Conservation (phyloP, 495 filamentous ascomycete genomes). For the Lepraria neglecta region DNA sequence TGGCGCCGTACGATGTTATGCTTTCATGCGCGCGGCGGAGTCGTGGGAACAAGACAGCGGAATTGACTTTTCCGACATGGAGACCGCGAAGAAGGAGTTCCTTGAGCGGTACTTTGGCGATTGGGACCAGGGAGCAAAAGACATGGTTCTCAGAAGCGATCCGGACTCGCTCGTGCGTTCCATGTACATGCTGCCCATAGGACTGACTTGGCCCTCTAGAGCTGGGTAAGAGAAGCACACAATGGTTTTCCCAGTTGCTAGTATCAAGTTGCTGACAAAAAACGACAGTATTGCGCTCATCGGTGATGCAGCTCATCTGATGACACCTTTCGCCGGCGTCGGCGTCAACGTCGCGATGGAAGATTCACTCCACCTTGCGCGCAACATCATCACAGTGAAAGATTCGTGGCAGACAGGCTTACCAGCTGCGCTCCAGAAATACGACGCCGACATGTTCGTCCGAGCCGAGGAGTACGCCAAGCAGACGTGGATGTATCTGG, state of each 20-base stretch:
- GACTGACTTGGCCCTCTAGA: slow-evolving; percentile 40
- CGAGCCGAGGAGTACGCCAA: slow-evolving; percentile 1
- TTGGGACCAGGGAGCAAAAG: slow-evolving; percentile 25
- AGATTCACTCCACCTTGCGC: slow-evolving; percentile 51
- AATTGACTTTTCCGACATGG: slow-evolving; percentile 18
- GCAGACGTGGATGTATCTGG: not conserved
- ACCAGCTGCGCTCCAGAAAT: slow-evolving; percentile 5
- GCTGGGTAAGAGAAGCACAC: slow-evolving; percentile 23
- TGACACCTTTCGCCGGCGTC: slow-evolving; percentile 53
- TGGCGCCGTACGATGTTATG: slow-evolving; percentile 37
- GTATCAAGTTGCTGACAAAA: too few relatives aligned
- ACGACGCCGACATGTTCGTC: slow-evolving; percentile 11
- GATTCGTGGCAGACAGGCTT: not conserved
- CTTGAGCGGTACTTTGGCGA: slow-evolving; percentile 24
- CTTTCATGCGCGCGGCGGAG: slow-evolving; percentile 27
- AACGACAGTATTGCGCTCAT: slow-evolving; percentile 40
- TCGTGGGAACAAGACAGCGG: slow-evolving; percentile 37
- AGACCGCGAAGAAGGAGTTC: slow-evolving; percentile 13
- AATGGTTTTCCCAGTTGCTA: too few relatives aligned
- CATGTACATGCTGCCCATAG: slow-evolving; percentile 49
- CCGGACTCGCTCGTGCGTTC: slow-evolving; percentile 20
- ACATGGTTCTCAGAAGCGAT: slow-evolving; percentile 14
- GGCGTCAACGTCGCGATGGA: slow-evolving; percentile 53
- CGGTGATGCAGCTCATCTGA: slow-evolving; percentile 56
- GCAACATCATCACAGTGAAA: slow-evolving; percentile 23